These are phyloP conservation scores for Dryadomyces quercivorus DNA, from an alignment of 2,329 filamentous ascomycete species.

Conservation along the genomic window DNA sequence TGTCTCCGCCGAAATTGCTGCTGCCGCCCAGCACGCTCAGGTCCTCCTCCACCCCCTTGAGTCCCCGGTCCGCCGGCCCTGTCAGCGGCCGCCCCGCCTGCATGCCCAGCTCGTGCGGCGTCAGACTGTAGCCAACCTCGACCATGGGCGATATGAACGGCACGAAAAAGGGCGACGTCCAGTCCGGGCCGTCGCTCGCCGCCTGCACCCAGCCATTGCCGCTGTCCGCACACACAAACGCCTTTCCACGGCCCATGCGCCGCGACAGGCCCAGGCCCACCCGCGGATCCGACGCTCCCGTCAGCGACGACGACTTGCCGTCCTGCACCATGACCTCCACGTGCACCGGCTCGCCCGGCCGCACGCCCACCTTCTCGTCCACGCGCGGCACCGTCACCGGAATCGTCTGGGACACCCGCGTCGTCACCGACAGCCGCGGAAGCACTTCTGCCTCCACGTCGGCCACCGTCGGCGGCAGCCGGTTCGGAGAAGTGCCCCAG, in stretches of 20 bases:
- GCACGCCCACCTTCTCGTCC: neutral
- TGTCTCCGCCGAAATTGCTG: neutral
- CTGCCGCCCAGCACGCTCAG: constrained; percentile 11
- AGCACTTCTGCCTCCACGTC: constrained; percentile 27
- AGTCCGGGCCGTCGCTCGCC: neutral
- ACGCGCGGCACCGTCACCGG: neutral
- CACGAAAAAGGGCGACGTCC: constrained; percentile 4
- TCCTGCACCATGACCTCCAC: constrained; percentile 21
- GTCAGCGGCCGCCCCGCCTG: constrained; percentile 19
- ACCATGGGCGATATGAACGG: constrained; percentile 21
- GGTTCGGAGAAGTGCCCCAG: constrained; percentile 4
- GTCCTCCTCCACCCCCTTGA: constrained; percentile 25
- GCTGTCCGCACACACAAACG: constrained; percentile 27
- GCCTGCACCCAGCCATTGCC: constrained; percentile 22
- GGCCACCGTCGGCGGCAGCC: constrained; percentile 14
- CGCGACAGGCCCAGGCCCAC: constrained; percentile 15
- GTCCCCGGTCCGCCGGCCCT: constrained; percentile 19
- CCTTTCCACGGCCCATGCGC: constrained; percentile 17
- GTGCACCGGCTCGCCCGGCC: constrained; percentile 17
- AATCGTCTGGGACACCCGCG: constrained; percentile 17
- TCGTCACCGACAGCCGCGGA: constrained; percentile 23
- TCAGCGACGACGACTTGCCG: neutral
- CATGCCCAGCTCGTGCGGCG: constrained; percentile 20
- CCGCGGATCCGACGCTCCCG: neutral
- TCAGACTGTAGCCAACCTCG: constrained; percentile 28